These are phyloP conservation scores for Aureobasidium sp. DNA, from an alignment of 2,329 filamentous ascomycete species.

Conservation along the genomic window DNA sequence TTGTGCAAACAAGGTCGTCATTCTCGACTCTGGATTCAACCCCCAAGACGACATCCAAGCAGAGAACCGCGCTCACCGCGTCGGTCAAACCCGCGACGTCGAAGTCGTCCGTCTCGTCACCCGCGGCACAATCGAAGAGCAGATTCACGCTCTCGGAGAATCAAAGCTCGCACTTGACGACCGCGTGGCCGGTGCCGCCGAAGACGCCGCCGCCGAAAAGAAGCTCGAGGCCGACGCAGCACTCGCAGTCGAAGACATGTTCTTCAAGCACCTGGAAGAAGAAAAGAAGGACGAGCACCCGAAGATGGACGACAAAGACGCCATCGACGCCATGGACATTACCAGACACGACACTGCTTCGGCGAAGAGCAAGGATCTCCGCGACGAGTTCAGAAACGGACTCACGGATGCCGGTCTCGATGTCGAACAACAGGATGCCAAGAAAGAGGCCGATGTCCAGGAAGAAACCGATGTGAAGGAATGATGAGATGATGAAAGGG, in stretches of 20 bases:
- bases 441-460: neutral
- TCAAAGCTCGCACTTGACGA: slow-evolving; percentile 88
- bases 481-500: neutral
- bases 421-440: slow-evolving; percentile 14
- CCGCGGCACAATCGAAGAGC: slow-evolving; percentile 76
- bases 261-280: slow-evolving; percentile 21
- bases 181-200: slow-evolving; percentile 51
- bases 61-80: slow-evolving; percentile 90
- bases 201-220: slow-evolving; percentile 24
- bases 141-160: slow-evolving; percentile 82
- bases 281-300: neutral
- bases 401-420: slow-evolving; percentile 35
- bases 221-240: slow-evolving; percentile 36
- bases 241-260: slow-evolving; percentile 32
- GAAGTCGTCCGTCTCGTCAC: slow-evolving; percentile 83
- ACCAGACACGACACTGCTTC: neutral
- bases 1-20: slow-evolving; percentile 92
- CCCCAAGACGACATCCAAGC: slow-evolving; percentile 98
- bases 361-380: slow-evolving; percentile 25
- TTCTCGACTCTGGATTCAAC: slow-evolving; percentile 96
- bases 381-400: slow-evolving; percentile 33
- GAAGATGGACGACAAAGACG: slow-evolving; percentile 11
- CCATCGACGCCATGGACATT: slow-evolving; percentile 7
- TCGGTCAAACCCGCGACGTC: slow-evolving; percentile 83
- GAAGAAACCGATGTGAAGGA: neutral